Percentiles rank a stretch among this genome's conserved stretches.
phyloP scores from a whole-genome alignment of 2,329 filamentous ascomycete species.

The Acrocalymma vagum region DNA sequence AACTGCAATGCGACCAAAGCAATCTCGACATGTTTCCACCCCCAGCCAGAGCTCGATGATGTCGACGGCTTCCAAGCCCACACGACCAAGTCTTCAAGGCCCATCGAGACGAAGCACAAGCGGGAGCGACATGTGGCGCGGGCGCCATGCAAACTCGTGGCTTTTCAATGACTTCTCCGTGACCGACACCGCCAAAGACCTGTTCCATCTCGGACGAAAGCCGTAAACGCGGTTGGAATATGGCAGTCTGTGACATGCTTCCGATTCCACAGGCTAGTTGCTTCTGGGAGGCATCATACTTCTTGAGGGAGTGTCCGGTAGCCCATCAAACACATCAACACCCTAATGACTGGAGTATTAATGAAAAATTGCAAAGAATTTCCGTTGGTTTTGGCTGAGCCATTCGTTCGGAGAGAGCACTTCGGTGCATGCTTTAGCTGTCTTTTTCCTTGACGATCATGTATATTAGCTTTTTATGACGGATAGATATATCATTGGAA shows the following conservation, averaged over 20 bases:
- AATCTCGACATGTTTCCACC: slow-evolving; percentile 27
- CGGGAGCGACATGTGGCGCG: slow-evolving; percentile 45
- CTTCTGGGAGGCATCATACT: slow-evolving; percentile 31
- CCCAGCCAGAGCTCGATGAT: slow-evolving; percentile 27
- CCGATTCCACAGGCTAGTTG: slow-evolving; percentile 16
- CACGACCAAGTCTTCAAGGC: slow-evolving; percentile 32
- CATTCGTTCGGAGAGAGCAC: not conserved
- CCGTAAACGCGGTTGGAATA: slow-evolving; percentile 17
- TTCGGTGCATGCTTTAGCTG: not conserved
- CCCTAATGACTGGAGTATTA: slow-evolving; percentile 13
- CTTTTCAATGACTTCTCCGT: slow-evolving; percentile 49
- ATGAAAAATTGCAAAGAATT: slow-evolving; percentile 11
- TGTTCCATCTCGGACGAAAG: slow-evolving; percentile 34
- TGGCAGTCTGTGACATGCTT: slow-evolving; percentile 20
- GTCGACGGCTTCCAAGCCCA: slow-evolving; percentile 13
- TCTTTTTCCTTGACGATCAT: slow-evolving; percentile 2
- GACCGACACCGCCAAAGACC: slow-evolving; percentile 42
- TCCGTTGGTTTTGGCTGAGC: slow-evolving; percentile 1
- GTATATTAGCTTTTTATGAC: slow-evolving; percentile 13
- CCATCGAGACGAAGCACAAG: slow-evolving; percentile 34
- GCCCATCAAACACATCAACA: slow-evolving; percentile 15
- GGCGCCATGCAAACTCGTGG: slow-evolving; percentile 50
- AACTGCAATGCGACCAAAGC: slow-evolving; percentile 21
- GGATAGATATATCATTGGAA: no score
- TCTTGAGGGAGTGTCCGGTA: slow-evolving; percentile 27